Evolutionary conservation across 2,329 filamentous ascomycete genomes (phyloP), one percentile per base, ranked within the genome.

Genomic region (Aspergillus floridensis): DNA sequence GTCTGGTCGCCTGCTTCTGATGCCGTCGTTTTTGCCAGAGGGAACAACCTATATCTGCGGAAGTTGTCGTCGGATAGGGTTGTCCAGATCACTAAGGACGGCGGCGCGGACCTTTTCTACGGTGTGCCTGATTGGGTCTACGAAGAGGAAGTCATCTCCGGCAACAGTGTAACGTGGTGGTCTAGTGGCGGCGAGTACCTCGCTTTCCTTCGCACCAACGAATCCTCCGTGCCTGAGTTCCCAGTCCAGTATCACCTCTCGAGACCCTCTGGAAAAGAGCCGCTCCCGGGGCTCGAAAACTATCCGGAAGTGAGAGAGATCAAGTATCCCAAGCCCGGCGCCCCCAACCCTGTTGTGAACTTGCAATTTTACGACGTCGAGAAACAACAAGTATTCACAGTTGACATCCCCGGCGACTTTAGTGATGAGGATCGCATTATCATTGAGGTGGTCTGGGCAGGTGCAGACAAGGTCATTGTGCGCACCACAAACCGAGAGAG

Each of bases 91-190:
- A 98, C 95, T 1, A 86, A 81, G 56, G 93, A 99, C 71, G 95
- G 96, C 12, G 91, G 93, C 0, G 81, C 87, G 0, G 87, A 98
- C 67, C 86, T 95, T 60, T 99, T 99, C 76, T 97, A 99, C 69
- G 95, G 95, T 19, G 86, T 97, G 21, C 95, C 95, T 0, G 96
- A 99, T 74, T 99, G 95, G 95, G 95, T 98, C 0, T 96, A 96
- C 69, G 91, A 96, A 71, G 87, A 89, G 68, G 92, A 96, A 74
- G 91, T 96, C 3, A 91, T 98, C 63, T 76, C 80, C 14, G 88
- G 85, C 1, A 90, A 91, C 66, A 91, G 86, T 62, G 93, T 91
- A 5, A 96, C 93, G 1, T 99, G 96, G 95, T 99, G 93, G 93
- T 93, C 92, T 35, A 84, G 88, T 38, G 91, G 96, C 72, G 95